Evolutionary conservation across 2,329 filamentous ascomycete genomes (phyloP).

Genomic region (Nigrospora oryzae): DNA sequence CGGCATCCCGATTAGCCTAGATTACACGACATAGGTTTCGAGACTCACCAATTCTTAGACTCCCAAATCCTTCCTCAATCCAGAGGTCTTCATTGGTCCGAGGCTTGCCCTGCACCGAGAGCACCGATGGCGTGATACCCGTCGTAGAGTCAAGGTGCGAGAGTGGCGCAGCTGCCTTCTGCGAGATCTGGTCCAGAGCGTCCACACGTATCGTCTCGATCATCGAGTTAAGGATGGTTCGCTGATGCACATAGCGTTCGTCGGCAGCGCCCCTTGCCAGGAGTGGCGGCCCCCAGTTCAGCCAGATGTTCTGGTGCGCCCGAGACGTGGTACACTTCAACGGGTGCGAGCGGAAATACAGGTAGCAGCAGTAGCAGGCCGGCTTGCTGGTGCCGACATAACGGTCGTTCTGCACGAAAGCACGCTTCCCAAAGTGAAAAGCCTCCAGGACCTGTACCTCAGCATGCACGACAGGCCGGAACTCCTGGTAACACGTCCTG

Average conservation of each 20-base stretch:
- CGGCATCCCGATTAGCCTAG: too few species aligned
- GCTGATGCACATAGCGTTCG: slow-evolving; percentile 8
- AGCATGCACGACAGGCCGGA: slow-evolving; percentile 28
- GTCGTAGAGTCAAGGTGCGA: slow-evolving; percentile 15
- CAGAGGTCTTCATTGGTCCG: too few species aligned
- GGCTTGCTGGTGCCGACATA: slow-evolving; percentile 44
- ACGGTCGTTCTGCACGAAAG: slow-evolving; percentile 28
- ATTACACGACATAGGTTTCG: too few species aligned
- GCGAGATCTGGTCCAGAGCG: slow-evolving; percentile 12
- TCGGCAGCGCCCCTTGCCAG: slow-evolving; percentile 6
- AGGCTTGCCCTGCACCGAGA: background rate
- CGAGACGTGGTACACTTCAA: slow-evolving; percentile 18
- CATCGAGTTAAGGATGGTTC: slow-evolving; percentile 15
- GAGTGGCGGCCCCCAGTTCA: slow-evolving; percentile 27
- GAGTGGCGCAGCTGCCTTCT: slow-evolving; percentile 2
- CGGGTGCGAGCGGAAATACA: slow-evolving; percentile 34
- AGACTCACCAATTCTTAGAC: background rate
- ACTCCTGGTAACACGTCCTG: slow-evolving; percentile 14
- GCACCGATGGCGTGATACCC: slow-evolving; percentile 9
- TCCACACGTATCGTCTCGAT: slow-evolving; percentile 11
- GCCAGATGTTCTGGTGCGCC: slow-evolving; percentile 29
- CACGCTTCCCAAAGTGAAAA: slow-evolving; percentile 23
- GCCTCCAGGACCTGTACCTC: slow-evolving; percentile 39
- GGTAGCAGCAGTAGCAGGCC: slow-evolving; percentile 38
- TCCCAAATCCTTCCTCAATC: background rate